Percentiles rank a stretch among this genome's conserved stretches.
phyloP scores from a whole-genome alignment of 306 rosid species.

The Albizia julibrissin region DNA sequence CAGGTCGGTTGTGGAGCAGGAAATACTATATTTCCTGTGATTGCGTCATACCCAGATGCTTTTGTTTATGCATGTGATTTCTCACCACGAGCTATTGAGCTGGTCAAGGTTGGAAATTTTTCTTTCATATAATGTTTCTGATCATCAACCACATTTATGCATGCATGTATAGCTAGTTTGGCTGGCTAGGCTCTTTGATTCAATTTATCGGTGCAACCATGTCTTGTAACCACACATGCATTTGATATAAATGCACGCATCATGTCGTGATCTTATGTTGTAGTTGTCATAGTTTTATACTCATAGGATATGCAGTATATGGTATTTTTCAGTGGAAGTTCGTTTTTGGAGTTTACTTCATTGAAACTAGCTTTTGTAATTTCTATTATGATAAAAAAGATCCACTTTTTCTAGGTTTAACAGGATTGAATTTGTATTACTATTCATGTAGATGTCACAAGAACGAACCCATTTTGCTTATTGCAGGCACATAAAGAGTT shows the following conservation, averaged over 20 bases:
- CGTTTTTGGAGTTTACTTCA: neutral
- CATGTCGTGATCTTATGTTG: conserved; percentile 11
- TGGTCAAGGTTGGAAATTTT: conserved; percentile 69
- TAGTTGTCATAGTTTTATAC: neutral
- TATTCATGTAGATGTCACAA: conserved; percentile 10
- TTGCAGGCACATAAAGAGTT: conserved; percentile 78
- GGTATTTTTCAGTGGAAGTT: neutral
- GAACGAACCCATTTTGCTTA: conserved; percentile 28
- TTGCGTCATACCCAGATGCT: conserved; percentile 65
- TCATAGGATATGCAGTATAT: neutral
- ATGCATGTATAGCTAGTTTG: conserved; percentile 22
- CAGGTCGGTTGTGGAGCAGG: conserved; percentile 98
- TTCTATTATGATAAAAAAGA: conserved; percentile 2
- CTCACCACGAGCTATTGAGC: conserved; percentile 85
- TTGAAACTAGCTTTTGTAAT: conserved; percentile 11
- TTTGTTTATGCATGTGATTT: conserved; percentile 93
- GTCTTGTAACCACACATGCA: neutral
- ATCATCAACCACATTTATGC: conserved; percentile 6
- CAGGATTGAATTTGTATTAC: conserved; percentile 23
- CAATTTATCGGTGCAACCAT: neutral
- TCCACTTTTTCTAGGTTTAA: conserved; percentile 4
- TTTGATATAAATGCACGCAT: conserved; percentile 15
- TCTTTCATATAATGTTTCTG: conserved; percentile 17
- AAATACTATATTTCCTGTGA: conserved; percentile 86
- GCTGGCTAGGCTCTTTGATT: conserved; percentile 27